Evolutionary conservation across 129 eudicot species (phyloP).

Genomic region (Ambrosia trifida): DNA sequence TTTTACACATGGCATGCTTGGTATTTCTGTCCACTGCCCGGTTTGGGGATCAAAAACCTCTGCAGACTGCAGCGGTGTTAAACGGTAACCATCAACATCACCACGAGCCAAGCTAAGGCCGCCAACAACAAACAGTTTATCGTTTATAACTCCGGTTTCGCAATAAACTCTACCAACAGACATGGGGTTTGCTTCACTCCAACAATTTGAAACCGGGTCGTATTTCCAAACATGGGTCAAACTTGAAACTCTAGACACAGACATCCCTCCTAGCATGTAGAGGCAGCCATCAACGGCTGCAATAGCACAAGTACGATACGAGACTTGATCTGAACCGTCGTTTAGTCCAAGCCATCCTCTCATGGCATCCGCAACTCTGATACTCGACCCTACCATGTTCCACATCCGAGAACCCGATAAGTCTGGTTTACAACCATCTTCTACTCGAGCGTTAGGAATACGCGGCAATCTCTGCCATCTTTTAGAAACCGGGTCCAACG

Average conservation of each 20-base stretch:
- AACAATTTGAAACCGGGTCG: slow-evolving; percentile 65
- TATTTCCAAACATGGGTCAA: slow-evolving; percentile 79
- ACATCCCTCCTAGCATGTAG: slow-evolving; percentile 85
- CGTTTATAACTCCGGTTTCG: slow-evolving; percentile 82
- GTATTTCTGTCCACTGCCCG: slow-evolving; percentile 75
- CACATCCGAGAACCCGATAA: slow-evolving; percentile 55
- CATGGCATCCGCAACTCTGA: slow-evolving; percentile 72
- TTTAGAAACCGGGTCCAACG: slow-evolving; percentile 73
- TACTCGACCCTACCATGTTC: slow-evolving; percentile 72
- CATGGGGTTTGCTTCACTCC: slow-evolving; percentile 86
- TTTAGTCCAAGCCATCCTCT: slow-evolving; percentile 88
- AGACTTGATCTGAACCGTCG: slow-evolving; percentile 65
- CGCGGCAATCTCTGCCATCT: slow-evolving; percentile 81
- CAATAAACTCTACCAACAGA: slow-evolving; percentile 74
- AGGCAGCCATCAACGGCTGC: slow-evolving; percentile 85
- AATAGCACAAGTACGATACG: slow-evolving; percentile 90
- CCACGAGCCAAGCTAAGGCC: slow-evolving; percentile 80
- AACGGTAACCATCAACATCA: slow-evolving; percentile 20
- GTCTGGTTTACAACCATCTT: slow-evolving; percentile 54
- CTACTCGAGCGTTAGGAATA: slow-evolving; percentile 60
- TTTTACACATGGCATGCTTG: slow-evolving; percentile 95
- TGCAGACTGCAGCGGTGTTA: slow-evolving; percentile 87
- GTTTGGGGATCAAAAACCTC: slow-evolving; percentile 86
- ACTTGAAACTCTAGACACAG: slow-evolving; percentile 60
- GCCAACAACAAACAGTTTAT: slow-evolving; percentile 93